Percentiles rank a stretch among this genome's conserved stretches.
Evolutionary conservation across 2,329 filamentous ascomycete species (phyloP).

Genomic region (Ceratocystis albifundus): DNA sequence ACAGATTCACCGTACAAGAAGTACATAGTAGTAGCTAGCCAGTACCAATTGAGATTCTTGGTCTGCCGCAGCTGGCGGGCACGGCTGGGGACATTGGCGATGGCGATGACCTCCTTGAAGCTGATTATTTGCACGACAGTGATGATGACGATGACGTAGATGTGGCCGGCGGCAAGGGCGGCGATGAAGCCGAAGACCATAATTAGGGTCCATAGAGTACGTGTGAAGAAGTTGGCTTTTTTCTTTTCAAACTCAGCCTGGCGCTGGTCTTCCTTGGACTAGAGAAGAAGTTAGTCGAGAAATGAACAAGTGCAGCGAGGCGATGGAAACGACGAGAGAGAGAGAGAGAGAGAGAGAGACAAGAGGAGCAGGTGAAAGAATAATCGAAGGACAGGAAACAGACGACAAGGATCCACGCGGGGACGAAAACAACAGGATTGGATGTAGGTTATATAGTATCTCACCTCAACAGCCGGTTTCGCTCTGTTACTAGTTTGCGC

Average conservation of each 20-base stretch:
- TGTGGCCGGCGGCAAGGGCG: slow-evolving; percentile 87
- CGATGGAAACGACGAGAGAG: too few species aligned
- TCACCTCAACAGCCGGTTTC: neutral
- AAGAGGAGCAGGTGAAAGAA: too few species aligned
- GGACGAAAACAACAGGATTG: too few species aligned
- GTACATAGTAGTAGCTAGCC: slow-evolving; percentile 97
- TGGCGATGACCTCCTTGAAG: slow-evolving; percentile 98
- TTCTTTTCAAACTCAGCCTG: slow-evolving; percentile 83
- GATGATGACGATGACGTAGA: slow-evolving; percentile 90
- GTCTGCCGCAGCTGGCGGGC: slow-evolving; percentile 86
- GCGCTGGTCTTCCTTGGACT: slow-evolving; percentile 13
- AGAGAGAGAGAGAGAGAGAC: too few species aligned
- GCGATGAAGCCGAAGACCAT: slow-evolving; percentile 93
- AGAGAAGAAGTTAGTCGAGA: slow-evolving; percentile 24
- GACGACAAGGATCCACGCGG: too few species aligned
- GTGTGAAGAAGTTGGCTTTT: slow-evolving; percentile 92
- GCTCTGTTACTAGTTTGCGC: neutral
- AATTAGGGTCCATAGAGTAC: slow-evolving; percentile 94
- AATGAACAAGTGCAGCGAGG: neutral
- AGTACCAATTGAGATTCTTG: slow-evolving; percentile 98
- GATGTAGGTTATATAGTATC: neutral
- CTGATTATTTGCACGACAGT: slow-evolving; percentile 91
- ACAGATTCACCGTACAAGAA: slow-evolving; percentile 97
- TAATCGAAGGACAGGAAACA: too few species aligned
- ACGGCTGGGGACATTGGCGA: slow-evolving; percentile 84